These are phyloP conservation scores for Phlebiopsis flavidoalba DNA, from an alignment of 768 basidiomycete species.

Conservation along the genomic window DNA sequence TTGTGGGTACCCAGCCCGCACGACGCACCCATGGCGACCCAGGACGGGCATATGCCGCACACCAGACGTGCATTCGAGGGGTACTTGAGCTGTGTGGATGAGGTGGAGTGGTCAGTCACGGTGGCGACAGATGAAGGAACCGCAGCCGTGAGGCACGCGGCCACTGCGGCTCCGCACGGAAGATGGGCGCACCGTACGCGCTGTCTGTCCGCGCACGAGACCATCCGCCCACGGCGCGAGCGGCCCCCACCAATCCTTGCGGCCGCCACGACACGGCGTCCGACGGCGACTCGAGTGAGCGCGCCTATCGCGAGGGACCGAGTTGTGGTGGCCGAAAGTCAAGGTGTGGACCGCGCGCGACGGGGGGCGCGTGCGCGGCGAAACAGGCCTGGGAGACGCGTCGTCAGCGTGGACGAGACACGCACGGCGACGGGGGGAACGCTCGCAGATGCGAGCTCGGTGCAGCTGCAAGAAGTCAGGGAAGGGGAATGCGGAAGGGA, in stretches of 20 bases:
- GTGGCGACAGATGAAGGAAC: no score
- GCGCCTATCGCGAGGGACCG: slow-evolving; percentile 11
- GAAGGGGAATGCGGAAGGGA: neutral
- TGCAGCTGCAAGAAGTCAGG: neutral
- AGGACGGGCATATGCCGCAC: no score
- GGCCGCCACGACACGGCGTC: slow-evolving; percentile 24
- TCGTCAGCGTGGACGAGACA: neutral
- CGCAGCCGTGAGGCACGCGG: no score
- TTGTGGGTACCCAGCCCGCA: no score
- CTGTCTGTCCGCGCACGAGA: neutral
- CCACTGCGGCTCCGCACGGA: no score
- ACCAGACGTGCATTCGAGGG: no score
- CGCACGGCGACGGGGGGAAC: no score
- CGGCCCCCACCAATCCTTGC: slow-evolving; percentile 26
- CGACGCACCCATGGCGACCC: no score
- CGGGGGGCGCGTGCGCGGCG: neutral
- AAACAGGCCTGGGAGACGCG: neutral
- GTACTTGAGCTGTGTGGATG: no score
- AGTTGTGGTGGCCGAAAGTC: slow-evolving; percentile 20
- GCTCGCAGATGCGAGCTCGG: neutral
- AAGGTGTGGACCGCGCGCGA: slow-evolving; percentile 13
- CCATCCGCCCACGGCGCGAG: neutral
- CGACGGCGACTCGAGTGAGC: slow-evolving; percentile 12
- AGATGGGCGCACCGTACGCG: neutral
- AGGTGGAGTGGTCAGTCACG: no score